Evolutionary conservation across 2,329 filamentous ascomycete species (phyloP), one percentile per base, ranked within the genome.

Genomic region (Talaromyces albobiverticillius): DNA sequence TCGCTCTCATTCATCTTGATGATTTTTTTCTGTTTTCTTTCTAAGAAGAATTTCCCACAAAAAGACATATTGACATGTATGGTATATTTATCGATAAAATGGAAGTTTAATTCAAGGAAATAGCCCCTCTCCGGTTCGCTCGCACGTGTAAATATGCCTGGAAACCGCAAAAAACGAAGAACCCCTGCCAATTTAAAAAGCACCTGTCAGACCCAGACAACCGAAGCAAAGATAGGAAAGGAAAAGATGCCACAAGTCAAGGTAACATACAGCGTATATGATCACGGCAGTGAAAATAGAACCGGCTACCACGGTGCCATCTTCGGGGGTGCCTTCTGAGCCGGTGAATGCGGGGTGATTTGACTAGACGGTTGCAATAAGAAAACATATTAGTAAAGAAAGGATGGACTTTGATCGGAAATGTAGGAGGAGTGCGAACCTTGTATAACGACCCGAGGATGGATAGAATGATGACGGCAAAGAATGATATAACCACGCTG

Each of bases 151-250:
- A 81, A 67, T 88, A 83, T 59, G 91, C 93, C 72, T 97, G 93
- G 62, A 92, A 83, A 55, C 87, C 89, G 74, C 93, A 97, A 76
- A 95, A 96, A 48, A 95, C 80, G 54, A 96, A 82, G 79, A 97
- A 97, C 16, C 81, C 85, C 92, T 95, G 61, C 18, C 31, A 47
- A 46, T 20, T 2, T 42, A 23, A 20, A n/a, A 40, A 18, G 10
- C 26, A 16, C 2, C 31, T 3, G 13, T 51, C 34, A 38, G 54
- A 42, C 16, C 18, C 20, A 25, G 16, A 34, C 18, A 3, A 61
- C 51, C 49, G 55, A 25, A 49, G 13, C 41, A 51, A 31, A 34
- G 46, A 25, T 14, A 22, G 9, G 13, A 32, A 34, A 46, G n/a
- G n/a, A n/a, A n/a, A n/a, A n/a, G n/a, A n/a, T n/a, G n/a, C n/a